Evolutionary conservation across 495 filamentous ascomycete genomes (phyloP).

Genomic region (Trichoderma reesei): DNA sequence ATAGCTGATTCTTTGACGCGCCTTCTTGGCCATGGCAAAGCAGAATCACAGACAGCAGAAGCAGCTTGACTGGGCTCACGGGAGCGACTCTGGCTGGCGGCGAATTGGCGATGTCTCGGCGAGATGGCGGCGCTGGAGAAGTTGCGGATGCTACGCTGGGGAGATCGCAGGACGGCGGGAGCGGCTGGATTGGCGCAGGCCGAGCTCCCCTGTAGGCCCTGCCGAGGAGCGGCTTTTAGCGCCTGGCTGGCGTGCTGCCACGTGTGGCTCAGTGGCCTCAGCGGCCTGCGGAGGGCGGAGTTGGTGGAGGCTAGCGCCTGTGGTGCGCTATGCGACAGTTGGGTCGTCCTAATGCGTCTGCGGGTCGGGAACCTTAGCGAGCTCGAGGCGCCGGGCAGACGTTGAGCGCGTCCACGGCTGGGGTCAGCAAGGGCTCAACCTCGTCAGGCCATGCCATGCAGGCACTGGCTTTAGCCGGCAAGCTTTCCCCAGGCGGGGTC

Average conservation of each 20-base stretch:
- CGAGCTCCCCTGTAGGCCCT: constrained; percentile 9
- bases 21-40: constrained; percentile 10
- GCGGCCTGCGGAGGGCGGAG: too few species aligned
- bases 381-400: too few species aligned
- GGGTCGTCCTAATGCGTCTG: too few species aligned
- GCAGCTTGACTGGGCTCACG: neutral
- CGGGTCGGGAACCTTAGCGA: too few species aligned
- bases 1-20: constrained; percentile 13
- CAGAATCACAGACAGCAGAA: neutral
- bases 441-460: too few species aligned
- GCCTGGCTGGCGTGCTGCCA: neutral
- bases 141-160: constrained; percentile 6
- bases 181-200: neutral
- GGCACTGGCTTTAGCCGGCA: neutral
- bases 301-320: too few species aligned
- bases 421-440: too few species aligned
- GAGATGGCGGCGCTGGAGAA: neutral
- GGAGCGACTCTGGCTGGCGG: neutral
- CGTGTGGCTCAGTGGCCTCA: constrained; percentile 1
- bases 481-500: constrained; percentile 3
- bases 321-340: too few species aligned
- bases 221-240: constrained; percentile 2
- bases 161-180: neutral
- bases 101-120: constrained; percentile 1
- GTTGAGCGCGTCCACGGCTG: too few species aligned